Conservation (phyloP, 768 basidiomycete genomes). For the Russula brevipes region DNA sequence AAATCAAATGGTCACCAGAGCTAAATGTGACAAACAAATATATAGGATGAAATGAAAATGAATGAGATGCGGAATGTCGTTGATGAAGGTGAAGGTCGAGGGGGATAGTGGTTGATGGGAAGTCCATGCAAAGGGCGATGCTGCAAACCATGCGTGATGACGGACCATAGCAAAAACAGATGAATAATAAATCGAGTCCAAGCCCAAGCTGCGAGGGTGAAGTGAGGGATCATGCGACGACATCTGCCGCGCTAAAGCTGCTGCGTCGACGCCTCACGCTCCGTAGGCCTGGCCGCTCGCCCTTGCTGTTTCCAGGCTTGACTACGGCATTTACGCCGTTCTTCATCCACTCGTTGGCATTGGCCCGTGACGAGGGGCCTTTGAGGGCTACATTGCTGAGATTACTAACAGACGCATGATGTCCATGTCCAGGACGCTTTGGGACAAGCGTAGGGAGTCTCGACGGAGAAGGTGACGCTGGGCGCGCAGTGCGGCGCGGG, state of each 20-base stretch:
- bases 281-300: constrained; percentile 68
- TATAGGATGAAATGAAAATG: constrained; percentile 18
- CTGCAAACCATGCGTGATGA: constrained; percentile 12
- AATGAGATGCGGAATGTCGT: constrained; percentile 11
- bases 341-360: constrained; percentile 60
- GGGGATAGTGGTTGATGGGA: neutral
- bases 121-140: constrained; percentile 10
- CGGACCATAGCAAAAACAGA: constrained; percentile 13
- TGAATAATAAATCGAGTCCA: constrained; percentile 12
- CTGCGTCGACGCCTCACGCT: constrained; percentile 72
- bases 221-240: constrained; percentile 52
- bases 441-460: constrained; percentile 68
- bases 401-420: constrained; percentile 39
- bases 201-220: constrained; percentile 1
- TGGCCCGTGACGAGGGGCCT: constrained; percentile 30
- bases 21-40: constrained; percentile 23
- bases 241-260: constrained; percentile 84
- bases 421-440: constrained; percentile 39
- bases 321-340: constrained; percentile 65
- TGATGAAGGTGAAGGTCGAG: neutral
- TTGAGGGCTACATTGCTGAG: constrained; percentile 48
- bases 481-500: constrained; percentile 38
- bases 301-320: constrained; percentile 57
- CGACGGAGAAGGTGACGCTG: constrained; percentile 69
- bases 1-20: constrained; percentile 13